Evolutionary conservation across 2,329 filamentous ascomycete genomes (phyloP), one percentile per base, ranked within the genome.

Genomic region (Mollisia scopiformis): DNA sequence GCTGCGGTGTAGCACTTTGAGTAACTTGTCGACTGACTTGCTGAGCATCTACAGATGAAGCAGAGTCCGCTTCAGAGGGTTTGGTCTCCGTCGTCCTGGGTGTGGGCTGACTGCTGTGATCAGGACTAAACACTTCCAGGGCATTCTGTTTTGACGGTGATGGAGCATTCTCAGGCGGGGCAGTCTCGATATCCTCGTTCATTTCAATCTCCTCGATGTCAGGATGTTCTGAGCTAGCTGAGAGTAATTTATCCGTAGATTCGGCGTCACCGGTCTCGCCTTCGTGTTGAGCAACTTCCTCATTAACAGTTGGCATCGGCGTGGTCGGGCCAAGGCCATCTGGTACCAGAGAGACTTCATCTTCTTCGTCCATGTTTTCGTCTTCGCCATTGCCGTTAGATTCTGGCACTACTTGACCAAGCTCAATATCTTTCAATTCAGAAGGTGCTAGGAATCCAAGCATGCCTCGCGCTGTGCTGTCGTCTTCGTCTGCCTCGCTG

Each of bases 1-100:
- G 72, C 25, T 76, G 75, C 31, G 78, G 76, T 3, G 79, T 77
- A 57, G 75, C 70, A 63, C 73, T 73, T 55, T 75, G 65, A 57
- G 74, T 78, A 61, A 63, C 63, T 60, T 73, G 69, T 19, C 66
- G 63, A 58, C 68, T 69, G 37, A 35, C 68, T 30, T 70, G 70
- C 37, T 72, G 70, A 47, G 58, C 60, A n/a, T 75, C 73, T 10
- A 75, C 64, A 31, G 72, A 75, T 30, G 73, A 75, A 47, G 66
- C 70, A 11, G 73, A 75, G 62, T 75, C 73, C 6, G 61, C 55
- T 33, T 74, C 73, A 10, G 72, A 74, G 25, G 67, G 65, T 60
- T 67, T 70, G 6, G 72, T 73, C 50, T 73, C 72, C 6, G 68
- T 70, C n/a, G 74, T 76, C 56, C 70, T 72, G 16, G 74, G 74